Conservation (phyloP, 139 green algal species). For the Tetraselmis chui region DNA sequence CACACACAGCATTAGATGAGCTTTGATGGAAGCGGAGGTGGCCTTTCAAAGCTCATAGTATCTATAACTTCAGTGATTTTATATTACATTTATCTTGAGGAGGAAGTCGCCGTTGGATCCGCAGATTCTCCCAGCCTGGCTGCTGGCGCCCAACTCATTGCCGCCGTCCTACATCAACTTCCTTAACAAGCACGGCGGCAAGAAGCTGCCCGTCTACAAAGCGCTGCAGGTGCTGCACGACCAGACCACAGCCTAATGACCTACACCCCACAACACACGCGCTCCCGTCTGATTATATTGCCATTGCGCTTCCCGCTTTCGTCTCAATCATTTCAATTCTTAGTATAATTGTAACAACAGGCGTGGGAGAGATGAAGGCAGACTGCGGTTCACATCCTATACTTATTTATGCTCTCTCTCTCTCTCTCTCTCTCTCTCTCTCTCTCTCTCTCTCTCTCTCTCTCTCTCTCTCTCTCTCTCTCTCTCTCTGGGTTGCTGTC, state of each 20-base stretch:
- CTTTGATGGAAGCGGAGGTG: constrained; percentile 24
- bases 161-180: constrained; percentile 71
- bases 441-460: too few species aligned
- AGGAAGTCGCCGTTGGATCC: too few species aligned
- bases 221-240: background rate
- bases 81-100: too few species aligned
- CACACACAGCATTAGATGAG: too few species aligned
- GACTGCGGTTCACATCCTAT: too few species aligned
- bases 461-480: too few species aligned
- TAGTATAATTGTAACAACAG: constrained; percentile 37
- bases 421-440: too few species aligned
- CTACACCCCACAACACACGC: background rate
- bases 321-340: constrained; percentile 24
- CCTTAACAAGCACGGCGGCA: constrained; percentile 73
- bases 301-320: background rate
- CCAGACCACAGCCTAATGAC: background rate
- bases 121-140: too few species aligned
- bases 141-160: too few species aligned
- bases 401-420: too few species aligned
- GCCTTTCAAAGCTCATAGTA: constrained; percentile 36
- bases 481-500: too few species aligned
- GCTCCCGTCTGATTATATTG: background rate
- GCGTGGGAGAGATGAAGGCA: too few species aligned
- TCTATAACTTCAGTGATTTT: constrained; percentile 68
- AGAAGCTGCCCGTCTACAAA: constrained; percentile 15